These are phyloP conservation scores for Codiaeum variegatum DNA, from an alignment of 441 rosid genomes.

Conservation along the genomic window DNA sequence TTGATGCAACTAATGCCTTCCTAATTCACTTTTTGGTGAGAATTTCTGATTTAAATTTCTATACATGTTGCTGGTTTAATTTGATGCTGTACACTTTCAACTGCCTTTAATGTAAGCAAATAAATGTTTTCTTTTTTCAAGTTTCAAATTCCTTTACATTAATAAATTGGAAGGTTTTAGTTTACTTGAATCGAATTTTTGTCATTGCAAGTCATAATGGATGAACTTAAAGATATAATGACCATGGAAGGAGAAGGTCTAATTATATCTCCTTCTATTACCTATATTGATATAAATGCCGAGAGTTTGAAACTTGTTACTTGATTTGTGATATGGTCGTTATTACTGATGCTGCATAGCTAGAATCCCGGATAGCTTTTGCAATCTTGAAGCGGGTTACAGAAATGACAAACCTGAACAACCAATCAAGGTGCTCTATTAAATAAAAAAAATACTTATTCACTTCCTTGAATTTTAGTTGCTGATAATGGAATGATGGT, in stretches of 20 bases:
- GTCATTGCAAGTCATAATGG: constrained; percentile 39
- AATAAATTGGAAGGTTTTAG: neutral
- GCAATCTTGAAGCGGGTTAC: constrained; percentile 86
- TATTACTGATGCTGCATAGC: constrained; percentile 49
- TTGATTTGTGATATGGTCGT: constrained; percentile 33
- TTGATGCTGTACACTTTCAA: constrained; percentile 62
- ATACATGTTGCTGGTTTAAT: too few relatives aligned
- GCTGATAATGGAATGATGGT: neutral
- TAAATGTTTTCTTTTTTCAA: neutral
- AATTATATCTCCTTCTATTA: constrained; percentile 34
- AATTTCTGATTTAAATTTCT: too few relatives aligned
- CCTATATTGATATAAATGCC: constrained; percentile 11
- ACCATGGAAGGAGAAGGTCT: constrained; percentile 46
- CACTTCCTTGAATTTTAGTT: neutral
- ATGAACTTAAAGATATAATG: constrained; percentile 41
- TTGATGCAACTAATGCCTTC: constrained; percentile 53
- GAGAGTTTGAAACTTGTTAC: constrained; percentile 17
- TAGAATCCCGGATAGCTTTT: constrained; percentile 60
- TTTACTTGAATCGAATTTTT: too few relatives aligned
- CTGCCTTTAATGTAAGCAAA: constrained; percentile 67
- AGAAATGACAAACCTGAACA: constrained; percentile 73
- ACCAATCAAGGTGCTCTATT: constrained; percentile 68
- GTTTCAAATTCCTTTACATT: neutral
- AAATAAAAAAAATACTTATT: neutral
- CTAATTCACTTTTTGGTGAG: constrained; percentile 58